Evolutionary conservation across 2,329 filamentous ascomycete species (phyloP).

Genomic region (Trichoderma sp.): DNA sequence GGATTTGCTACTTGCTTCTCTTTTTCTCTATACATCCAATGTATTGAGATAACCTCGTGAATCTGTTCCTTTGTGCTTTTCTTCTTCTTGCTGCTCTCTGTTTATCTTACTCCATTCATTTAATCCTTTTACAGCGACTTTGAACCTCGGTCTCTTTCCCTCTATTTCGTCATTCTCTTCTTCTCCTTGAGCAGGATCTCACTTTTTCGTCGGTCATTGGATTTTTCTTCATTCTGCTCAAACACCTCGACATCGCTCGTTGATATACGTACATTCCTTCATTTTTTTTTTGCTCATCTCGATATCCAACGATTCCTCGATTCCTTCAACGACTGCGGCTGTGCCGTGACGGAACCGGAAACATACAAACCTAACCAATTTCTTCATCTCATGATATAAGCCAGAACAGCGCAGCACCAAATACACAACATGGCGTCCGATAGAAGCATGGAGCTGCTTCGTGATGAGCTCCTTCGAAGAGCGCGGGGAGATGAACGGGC

Average conservation of each 20-base stretch:
- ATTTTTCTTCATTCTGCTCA: neutral
- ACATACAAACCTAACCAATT: neutral
- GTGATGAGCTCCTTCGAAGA: slow-evolving; percentile 41
- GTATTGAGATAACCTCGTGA: neutral
- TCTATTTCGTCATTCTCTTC: neutral
- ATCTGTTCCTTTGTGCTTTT: slow-evolving; percentile 5
- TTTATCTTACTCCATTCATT: slow-evolving; percentile 8
- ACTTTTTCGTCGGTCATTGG: neutral
- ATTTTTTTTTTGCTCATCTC: neutral
- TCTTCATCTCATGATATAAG: neutral
- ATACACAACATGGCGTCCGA: slow-evolving; percentile 20
- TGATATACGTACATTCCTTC: neutral
- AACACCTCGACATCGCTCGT: slow-evolving; percentile 1
- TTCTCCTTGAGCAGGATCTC: slow-evolving; percentile 18
- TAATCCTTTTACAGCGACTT: slow-evolving; percentile 10
- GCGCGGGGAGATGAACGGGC: slow-evolving; percentile 38
- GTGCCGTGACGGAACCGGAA: slow-evolving; percentile 7
- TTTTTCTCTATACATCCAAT: neutral
- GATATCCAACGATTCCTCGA: neutral
- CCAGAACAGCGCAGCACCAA: neutral
- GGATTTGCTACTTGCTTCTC: slow-evolving; percentile 10
- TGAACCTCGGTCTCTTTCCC: neutral
- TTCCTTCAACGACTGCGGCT: slow-evolving; percentile 12
- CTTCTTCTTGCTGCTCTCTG: neutral
- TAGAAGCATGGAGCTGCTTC: slow-evolving; percentile 39